Evolutionary conservation across 352 stramenopile species (phyloP).

Genomic region (Globisporangium viniferum): DNA sequence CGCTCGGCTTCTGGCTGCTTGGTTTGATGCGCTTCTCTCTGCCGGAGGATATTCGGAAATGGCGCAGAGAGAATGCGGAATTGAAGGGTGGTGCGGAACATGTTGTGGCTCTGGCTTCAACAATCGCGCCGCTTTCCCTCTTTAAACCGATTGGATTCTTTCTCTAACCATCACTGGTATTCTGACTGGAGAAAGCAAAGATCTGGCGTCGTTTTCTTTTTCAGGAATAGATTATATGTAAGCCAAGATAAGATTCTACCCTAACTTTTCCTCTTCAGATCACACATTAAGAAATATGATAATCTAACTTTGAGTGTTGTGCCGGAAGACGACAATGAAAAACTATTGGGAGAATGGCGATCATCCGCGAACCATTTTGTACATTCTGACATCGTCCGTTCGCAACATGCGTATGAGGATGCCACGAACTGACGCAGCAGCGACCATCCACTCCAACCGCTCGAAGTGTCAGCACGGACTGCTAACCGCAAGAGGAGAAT

Average conservation of each 20-base stretch:
- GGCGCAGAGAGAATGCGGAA: conserved; percentile 7
- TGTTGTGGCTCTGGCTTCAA: conserved; percentile 8
- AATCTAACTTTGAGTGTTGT: not conserved
- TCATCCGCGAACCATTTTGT: not conserved
- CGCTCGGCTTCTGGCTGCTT: not conserved
- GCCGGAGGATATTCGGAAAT: not conserved
- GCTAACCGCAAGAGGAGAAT: not conserved
- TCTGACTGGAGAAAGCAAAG: not conserved
- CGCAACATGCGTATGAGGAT: not conserved
- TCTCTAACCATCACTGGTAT: not conserved
- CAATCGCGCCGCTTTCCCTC: not conserved
- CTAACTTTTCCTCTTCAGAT: not conserved
- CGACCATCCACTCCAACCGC: not conserved
- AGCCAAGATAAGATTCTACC: not conserved
- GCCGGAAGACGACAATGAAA: not conserved
- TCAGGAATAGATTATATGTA: not conserved
- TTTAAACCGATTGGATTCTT: conserved; percentile 6
- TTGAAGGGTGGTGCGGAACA: not conserved
- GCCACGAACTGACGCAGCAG: not conserved
- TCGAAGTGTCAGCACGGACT: not conserved
- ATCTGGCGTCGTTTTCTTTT: not conserved
- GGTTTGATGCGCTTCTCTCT: not conserved
- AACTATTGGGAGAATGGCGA: not conserved
- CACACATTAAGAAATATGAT: not conserved
- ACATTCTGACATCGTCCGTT: not conserved